These are phyloP conservation scores for Puccinia novopanici DNA, from an alignment of 1,284 basidiomycete genomes.

Conservation along the genomic window DNA sequence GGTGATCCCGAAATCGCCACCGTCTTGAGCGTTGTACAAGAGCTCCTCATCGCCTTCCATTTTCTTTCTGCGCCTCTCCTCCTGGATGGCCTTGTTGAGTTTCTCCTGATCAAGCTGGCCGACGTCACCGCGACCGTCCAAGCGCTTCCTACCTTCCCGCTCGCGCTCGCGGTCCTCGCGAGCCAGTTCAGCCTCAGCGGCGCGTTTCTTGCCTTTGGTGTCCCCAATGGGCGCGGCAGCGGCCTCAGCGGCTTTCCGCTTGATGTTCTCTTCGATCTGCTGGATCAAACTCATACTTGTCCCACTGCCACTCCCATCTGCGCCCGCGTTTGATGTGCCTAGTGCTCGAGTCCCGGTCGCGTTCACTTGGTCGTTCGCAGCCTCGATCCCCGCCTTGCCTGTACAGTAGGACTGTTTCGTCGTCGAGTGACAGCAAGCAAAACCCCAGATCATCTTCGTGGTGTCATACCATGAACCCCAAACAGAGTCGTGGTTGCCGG, in stretches of 20 bases:
- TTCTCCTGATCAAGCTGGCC: conserved; percentile 72
- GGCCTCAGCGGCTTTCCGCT: conserved; percentile 49
- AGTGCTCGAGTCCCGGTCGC: conserved; percentile 69
- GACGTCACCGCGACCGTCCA: conserved; percentile 63
- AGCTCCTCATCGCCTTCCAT: conserved; percentile 67
- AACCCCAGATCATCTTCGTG: conserved; percentile 79
- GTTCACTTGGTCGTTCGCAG: conserved; percentile 66
- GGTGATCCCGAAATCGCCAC: conserved; percentile 60
- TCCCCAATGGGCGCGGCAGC: background rate
- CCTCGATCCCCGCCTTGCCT: conserved; percentile 81
- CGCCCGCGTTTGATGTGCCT: conserved; percentile 57
- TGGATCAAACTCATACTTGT: conserved; percentile 59
- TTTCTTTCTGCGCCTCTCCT: conserved; percentile 73
- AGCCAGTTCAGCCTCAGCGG: conserved; percentile 46
- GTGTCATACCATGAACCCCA: conserved; percentile 95
- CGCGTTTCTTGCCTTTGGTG: conserved; percentile 46
- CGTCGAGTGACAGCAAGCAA: conserved; percentile 85
- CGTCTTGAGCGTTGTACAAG: conserved; percentile 59
- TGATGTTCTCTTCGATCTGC: conserved; percentile 58
- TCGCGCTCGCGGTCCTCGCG: conserved; percentile 56
- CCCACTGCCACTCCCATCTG: background rate
- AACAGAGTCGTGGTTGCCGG: conserved; percentile 88
- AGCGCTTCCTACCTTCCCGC: conserved; percentile 58
- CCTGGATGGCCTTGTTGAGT: conserved; percentile 70
- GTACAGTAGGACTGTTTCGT: conserved; percentile 90